Conservation (phyloP, 2,329 filamentous ascomycete genomes). For the Ceratocystis eucalypticola region DNA sequence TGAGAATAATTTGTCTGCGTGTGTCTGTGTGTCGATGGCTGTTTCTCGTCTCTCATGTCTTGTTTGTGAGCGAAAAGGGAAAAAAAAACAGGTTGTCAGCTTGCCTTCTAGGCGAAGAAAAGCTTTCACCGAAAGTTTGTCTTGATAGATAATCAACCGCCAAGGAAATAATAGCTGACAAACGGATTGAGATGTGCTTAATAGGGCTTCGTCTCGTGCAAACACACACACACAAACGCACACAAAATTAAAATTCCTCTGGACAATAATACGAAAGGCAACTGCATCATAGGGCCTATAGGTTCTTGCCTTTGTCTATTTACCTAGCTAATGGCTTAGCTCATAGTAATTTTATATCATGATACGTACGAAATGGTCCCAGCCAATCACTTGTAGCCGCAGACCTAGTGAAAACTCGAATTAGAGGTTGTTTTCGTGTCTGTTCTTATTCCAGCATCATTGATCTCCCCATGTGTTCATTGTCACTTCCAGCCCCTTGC, state of each 20-base stretch:
- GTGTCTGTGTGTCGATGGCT: not conserved
- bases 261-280: not conserved
- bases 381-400: too few species aligned
- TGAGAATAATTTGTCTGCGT: not conserved
- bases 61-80: not conserved
- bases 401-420: too few species aligned
- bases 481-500: not conserved
- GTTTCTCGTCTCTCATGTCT: not conserved
- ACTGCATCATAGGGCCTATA: not conserved
- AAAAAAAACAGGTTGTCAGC: not conserved
- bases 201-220: not conserved
- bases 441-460: not conserved
- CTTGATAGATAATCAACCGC: too few species aligned
- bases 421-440: too few species aligned
- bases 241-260: not conserved
- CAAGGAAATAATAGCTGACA: not conserved
- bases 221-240: not conserved
- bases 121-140: not conserved
- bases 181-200: not conserved
- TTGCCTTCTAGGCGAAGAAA: not conserved
- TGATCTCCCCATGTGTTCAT: not conserved
- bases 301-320: too few species aligned
- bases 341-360: too few species aligned
- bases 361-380: too few species aligned
- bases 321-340: too few species aligned